Evolutionary conservation across 805 yeast genomes (phyloP).

Genomic region (Saturnispora kantuleensis): DNA sequence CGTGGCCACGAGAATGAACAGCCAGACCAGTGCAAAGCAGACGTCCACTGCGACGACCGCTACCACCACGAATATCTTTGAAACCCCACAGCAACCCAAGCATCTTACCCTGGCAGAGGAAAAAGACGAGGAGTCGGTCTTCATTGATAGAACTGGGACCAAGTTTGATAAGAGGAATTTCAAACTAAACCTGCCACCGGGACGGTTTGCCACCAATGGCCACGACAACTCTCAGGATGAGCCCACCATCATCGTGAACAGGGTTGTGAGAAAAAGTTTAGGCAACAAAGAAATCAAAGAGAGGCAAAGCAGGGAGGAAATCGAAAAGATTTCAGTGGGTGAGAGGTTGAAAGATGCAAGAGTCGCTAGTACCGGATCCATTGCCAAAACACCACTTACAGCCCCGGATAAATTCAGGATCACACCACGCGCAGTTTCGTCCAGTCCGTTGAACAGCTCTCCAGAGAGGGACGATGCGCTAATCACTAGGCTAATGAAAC

Average conservation of each 20-base stretch:
- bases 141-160: constrained; percentile 11
- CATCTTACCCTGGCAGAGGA: neutral
- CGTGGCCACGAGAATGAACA: neutral
- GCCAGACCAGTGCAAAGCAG: neutral
- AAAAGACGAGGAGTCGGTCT: constrained; percentile 15
- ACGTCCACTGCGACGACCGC: neutral
- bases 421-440: neutral
- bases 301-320: neutral
- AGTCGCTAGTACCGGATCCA: too few species aligned
- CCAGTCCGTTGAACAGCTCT: constrained; percentile 4
- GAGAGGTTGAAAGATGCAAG: too few species aligned
- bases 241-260: constrained; percentile 22
- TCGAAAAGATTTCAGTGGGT: neutral
- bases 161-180: constrained; percentile 3
- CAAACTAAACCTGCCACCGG: constrained; percentile 18
- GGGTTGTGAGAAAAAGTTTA: constrained; percentile 8
- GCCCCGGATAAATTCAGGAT: too few species aligned
- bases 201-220: constrained; percentile 1
- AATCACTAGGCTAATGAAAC: constrained; percentile 17
- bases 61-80: neutral
- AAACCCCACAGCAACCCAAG: constrained; percentile 2
- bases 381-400: too few species aligned
- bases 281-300: neutral
- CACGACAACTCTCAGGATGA: constrained; percentile 14
- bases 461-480: constrained; percentile 12